phyloP scores from a whole-genome alignment of 768 basidiomycete genomes.

The Leucocoprinus sp. region DNA sequence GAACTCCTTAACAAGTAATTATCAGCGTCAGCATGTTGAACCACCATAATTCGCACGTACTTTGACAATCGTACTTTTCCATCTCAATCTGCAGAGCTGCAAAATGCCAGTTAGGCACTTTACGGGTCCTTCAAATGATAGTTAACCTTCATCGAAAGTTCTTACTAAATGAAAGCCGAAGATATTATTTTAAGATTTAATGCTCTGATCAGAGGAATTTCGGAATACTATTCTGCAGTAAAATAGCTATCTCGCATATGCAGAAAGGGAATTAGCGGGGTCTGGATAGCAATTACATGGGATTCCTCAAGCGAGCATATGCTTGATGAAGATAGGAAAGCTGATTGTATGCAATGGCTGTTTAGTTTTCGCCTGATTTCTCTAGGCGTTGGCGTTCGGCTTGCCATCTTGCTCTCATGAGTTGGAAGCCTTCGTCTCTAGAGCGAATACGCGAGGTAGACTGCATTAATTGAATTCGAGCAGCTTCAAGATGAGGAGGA shows the following conservation, averaged over 20 bases:
- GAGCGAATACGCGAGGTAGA: conserved; percentile 48
- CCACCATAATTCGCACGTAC: conserved; percentile 11
- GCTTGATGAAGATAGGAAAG: background rate
- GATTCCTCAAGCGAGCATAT: conserved; percentile 1
- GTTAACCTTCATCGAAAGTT: too few relatives aligned
- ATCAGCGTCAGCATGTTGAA: conserved; percentile 4
- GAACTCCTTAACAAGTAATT: conserved; percentile 5
- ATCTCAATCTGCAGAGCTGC: too few relatives aligned
- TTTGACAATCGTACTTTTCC: background rate
- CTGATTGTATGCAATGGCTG: background rate
- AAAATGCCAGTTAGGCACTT: too few relatives aligned
- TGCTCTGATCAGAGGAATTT: too few relatives aligned
- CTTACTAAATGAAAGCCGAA: too few relatives aligned
- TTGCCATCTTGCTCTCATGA: conserved; percentile 73
- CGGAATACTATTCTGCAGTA: too few relatives aligned
- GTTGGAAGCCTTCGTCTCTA: conserved; percentile 56
- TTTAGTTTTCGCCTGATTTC: conserved; percentile 11
- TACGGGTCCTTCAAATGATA: too few relatives aligned
- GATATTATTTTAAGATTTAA: too few relatives aligned
- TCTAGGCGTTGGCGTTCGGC: conserved; percentile 40
- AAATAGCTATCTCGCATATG: background rate
- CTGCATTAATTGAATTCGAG: conserved; percentile 47
- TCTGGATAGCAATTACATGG: background rate
- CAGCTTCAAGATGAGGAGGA: conserved; percentile 55
- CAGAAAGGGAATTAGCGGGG: too few relatives aligned